Evolutionary conservation across 225 moss, liverwort and hornwort genomes (phyloP), one percentile per base, ranked within the genome.

Genomic region (Lunularia cruciata): DNA sequence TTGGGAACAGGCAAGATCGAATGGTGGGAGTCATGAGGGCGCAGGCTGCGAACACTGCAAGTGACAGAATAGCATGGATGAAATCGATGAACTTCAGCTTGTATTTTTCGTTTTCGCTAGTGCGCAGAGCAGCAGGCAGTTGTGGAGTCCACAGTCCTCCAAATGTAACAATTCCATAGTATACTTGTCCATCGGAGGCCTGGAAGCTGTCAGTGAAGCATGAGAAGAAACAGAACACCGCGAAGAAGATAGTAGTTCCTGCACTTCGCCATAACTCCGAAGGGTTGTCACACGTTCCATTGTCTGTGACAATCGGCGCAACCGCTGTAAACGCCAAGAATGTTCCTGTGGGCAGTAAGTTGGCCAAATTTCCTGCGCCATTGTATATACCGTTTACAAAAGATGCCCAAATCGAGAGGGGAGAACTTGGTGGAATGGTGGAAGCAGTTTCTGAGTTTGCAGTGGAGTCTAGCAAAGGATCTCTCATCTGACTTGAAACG

Each of bases 271-370:
- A 33, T 0, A 63, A 16, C n/a, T 77, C 69, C 4, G 62, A 73
- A 14, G 54, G 0, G 38, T 65, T 55, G 38, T 62, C 72, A 70
- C 81, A 81, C 32, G 36, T 34, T 15, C 81, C 77, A 8, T 73
- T 27, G 67, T 69, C 68, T 0, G 72, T 77, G 12, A 81, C 38
- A 40, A 81, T 40, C 11, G 81, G 77, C 9, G 81, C 57, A 1
- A 76, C 63, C 16, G 75, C 73, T 0, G 72, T 64, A 22, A 76
- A 76, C 13, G 40, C 40, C 76, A 77, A 63, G 63, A 77, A 81
- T n/a, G 77, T 73, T 22, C 81, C 81, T 0, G 81, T 76, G 2
- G 81, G 81, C 11, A 77, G 70, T n/a, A 27, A 81, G 77, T 81
- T 77, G 57, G 77, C 81, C 0, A 81, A 70, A 42, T 77, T 73